phyloP scores from a whole-genome alignment of 441 rosid genomes.

The Erodium moschatum region DNA sequence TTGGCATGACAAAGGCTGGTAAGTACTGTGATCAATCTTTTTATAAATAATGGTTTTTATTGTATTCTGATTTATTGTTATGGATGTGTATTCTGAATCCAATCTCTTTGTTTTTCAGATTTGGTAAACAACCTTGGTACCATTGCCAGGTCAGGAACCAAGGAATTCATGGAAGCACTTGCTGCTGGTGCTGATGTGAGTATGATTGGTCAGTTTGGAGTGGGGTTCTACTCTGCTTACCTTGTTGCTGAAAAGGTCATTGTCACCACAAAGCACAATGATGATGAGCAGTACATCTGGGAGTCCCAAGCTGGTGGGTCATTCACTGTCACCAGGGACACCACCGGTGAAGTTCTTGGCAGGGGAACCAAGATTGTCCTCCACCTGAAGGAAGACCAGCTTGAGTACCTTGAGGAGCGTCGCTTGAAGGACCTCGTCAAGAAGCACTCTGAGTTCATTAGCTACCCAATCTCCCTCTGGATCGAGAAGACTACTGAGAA shows the following conservation, averaged over 20 bases:
- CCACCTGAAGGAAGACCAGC: constrained; percentile 75
- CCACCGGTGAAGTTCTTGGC: constrained; percentile 63
- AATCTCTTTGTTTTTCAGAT: constrained; percentile 27
- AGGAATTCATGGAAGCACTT: constrained; percentile 93
- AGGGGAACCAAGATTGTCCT: constrained; percentile 85
- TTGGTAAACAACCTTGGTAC: constrained; percentile 91
- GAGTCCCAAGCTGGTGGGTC: constrained; percentile 34
- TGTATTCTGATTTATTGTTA: too few species aligned
- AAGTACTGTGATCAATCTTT: constrained; percentile 10
- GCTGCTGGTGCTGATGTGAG: constrained; percentile 93
- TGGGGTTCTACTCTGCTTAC: constrained; percentile 43
- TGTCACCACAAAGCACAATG: constrained; percentile 71
- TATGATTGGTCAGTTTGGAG: constrained; percentile 82
- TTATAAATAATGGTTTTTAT: too few species aligned
- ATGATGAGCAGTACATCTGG: constrained; percentile 50
- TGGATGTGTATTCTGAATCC: not conserved
- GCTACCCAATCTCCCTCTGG: constrained; percentile 80
- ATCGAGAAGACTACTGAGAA: constrained; percentile 85
- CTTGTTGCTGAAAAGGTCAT: constrained; percentile 81
- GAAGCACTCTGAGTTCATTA: constrained; percentile 89
- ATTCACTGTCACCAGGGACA: constrained; percentile 75
- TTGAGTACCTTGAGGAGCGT: constrained; percentile 78
- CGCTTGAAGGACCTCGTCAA: constrained; percentile 86
- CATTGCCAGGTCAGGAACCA: constrained; percentile 94
- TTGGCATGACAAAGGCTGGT: constrained; percentile 86